phyloP scores from a whole-genome alignment of 805 yeast species.

The Wickerhamomyces sydowiorum region DNA sequence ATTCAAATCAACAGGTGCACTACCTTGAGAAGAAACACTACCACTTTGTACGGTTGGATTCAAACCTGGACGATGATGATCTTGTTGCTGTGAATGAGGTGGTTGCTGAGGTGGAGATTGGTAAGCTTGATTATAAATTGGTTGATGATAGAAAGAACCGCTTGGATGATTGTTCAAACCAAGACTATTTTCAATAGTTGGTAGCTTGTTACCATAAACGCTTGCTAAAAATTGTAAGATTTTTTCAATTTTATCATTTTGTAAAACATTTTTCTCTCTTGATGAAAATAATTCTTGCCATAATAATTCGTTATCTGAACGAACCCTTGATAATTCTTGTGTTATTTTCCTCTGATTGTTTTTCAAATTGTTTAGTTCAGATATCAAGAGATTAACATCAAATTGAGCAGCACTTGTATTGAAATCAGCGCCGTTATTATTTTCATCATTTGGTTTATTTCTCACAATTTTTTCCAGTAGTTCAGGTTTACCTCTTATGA shows the following conservation, averaged over 20 bases:
- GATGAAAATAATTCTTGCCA: conserved; percentile 88
- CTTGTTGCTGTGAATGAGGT: background rate
- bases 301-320: conserved; percentile 80
- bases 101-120: background rate
- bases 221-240: conserved; percentile 84
- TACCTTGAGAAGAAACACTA: no score
- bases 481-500: conserved; percentile 74
- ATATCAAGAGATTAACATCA: conserved; percentile 36
- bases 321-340: conserved; percentile 77
- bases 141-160: background rate
- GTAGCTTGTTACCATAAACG: conserved; percentile 30
- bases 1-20: no score
- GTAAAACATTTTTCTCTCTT: conserved; percentile 79
- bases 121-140: background rate
- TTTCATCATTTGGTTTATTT: conserved; percentile 40
- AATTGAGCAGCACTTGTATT: conserved; percentile 6
- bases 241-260: conserved; percentile 82
- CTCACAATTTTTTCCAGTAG: conserved; percentile 80
- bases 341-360: conserved; percentile 74
- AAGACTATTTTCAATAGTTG: background rate
- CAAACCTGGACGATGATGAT: background rate
- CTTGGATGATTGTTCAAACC: background rate
- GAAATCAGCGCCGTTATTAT: conserved; percentile 3
- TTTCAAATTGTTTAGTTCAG: conserved; percentile 72
- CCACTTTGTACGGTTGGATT: no score